Evolutionary conservation across 2,329 filamentous ascomycete genomes (phyloP), one percentile per base, ranked within the genome.

Genomic region (Tricladium varicosporioides): DNA sequence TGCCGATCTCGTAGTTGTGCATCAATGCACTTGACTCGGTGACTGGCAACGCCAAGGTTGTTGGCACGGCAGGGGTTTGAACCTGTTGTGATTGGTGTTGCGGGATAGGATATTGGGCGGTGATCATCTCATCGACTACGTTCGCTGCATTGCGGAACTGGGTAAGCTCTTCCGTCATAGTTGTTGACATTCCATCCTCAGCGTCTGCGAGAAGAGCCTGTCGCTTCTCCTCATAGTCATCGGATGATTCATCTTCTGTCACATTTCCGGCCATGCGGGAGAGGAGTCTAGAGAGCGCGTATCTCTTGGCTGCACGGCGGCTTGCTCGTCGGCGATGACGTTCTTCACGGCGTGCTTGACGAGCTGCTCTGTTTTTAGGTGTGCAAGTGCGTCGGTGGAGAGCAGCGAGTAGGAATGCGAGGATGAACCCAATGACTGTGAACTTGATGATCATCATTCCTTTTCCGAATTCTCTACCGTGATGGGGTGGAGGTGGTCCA

Each of bases 151-250:
- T 66, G 14, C 57, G 53, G 5, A 69, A 56, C 47, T 65, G 53
- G 1, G 51, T 40, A 11, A 69, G 62, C 51, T 63, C 64, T 8
- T 66, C 65, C 0, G 43, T 57, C 61, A 68, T 62, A 1, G 59
- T 63, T 7, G 58, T 65, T 10, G 55, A 64, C 40, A 56, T 48
- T 33, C 60, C 60, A 48, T 64, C 62, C 46, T 69, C 65, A 2
- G 56, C 60, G 36, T 63, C 57, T 14, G 45, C 18, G 1, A 67
- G 51, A 13, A 62, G 27, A 2, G 27, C 42, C 8, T 61, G 54
- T 1, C 59, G 18, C 44, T 68, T 66, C 50, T 70, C 68, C 22
- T 66, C 61, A 10, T 60, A 60, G 15, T 67, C 60, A 46, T 54
- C 49, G 15, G 15, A 33, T 27, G 22, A 27, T 1, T 60, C 53